A percentile compares a stretch with the other conserved stretches of the same genome.
Evolutionary conservation across 2,329 filamentous ascomycete species (phyloP).

Genomic region (Conoideocrella luteorostrata): DNA sequence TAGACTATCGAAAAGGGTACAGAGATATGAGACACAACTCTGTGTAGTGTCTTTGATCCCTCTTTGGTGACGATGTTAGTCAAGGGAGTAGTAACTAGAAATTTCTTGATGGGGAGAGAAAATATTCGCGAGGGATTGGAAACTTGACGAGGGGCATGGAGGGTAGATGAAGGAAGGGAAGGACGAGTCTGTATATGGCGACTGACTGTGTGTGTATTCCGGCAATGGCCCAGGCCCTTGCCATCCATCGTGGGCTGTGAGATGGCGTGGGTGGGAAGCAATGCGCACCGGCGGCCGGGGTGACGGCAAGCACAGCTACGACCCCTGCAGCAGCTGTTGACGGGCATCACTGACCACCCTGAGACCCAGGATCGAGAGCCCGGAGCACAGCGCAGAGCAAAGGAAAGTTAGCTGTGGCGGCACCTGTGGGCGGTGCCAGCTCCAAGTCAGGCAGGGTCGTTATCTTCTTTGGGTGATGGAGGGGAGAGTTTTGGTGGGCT

Average conservation of each 20-base stretch:
- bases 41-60: conserved; percentile 20
- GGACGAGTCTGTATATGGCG: conserved; percentile 7
- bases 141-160: conserved; percentile 23
- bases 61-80: conserved; percentile 26
- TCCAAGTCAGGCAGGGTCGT: conserved; percentile 1
- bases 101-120: conserved; percentile 18
- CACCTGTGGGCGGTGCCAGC: not conserved
- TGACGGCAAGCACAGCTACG: conserved; percentile 9
- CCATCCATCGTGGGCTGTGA: conserved; percentile 14
- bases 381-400: not conserved
- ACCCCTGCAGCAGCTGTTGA: conserved; percentile 8
- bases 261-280: conserved; percentile 10
- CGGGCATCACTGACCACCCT: conserved; percentile 5
- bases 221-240: conserved; percentile 11
- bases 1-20: conserved; percentile 23
- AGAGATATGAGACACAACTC: conserved; percentile 26
- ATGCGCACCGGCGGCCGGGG: conserved; percentile 18
- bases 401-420: conserved; percentile 10
- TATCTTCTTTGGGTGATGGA: not conserved
- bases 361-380: conserved; percentile 8
- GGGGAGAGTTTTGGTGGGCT: not conserved
- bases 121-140: conserved; percentile 15
- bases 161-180: conserved; percentile 30
- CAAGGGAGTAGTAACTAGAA: conserved; percentile 23
- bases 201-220: conserved; percentile 13